phyloP scores from a whole-genome alignment of 2,329 filamentous ascomycete genomes.

The Fusarium udum region DNA sequence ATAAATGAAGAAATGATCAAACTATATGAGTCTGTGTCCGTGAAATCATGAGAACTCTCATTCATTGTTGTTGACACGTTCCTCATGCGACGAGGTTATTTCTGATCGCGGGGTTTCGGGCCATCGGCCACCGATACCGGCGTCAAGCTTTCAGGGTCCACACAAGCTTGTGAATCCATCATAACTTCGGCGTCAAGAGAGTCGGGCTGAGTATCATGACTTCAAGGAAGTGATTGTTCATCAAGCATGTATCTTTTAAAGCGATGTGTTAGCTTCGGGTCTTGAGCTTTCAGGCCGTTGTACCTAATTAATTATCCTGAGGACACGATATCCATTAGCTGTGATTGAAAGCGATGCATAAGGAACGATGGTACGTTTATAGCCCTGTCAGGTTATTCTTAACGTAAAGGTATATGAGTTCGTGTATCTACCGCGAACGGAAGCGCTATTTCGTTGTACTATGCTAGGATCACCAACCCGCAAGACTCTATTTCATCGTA shows the following conservation, averaged over 20 bases:
- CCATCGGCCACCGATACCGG: conserved; percentile 33
- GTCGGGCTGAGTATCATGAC: neutral
- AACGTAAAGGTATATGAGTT: neutral
- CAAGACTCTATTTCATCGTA: neutral
- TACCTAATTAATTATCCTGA: neutral
- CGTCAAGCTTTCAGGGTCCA: conserved; percentile 8
- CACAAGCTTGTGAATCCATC: conserved; percentile 6
- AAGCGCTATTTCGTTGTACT: neutral
- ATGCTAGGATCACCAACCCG: neutral
- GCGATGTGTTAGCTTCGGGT: neutral
- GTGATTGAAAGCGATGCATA: neutral
- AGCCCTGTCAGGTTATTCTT: neutral
- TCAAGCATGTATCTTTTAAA: neutral
- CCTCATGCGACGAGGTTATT: neutral
- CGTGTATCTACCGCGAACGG: neutral
- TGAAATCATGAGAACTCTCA: neutral
- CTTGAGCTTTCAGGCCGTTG: neutral
- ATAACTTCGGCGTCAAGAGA: neutral
- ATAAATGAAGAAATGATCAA: conserved; percentile 40
- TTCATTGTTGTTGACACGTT: neutral
- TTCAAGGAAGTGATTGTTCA: neutral
- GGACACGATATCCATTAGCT: neutral
- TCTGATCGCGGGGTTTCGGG: conserved; percentile 23
- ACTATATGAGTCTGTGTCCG: neutral
- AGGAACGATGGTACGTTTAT: neutral